Base-by-base conservation (phyloP, 805 yeast species). In the Brettanomyces custersianus region DNA sequence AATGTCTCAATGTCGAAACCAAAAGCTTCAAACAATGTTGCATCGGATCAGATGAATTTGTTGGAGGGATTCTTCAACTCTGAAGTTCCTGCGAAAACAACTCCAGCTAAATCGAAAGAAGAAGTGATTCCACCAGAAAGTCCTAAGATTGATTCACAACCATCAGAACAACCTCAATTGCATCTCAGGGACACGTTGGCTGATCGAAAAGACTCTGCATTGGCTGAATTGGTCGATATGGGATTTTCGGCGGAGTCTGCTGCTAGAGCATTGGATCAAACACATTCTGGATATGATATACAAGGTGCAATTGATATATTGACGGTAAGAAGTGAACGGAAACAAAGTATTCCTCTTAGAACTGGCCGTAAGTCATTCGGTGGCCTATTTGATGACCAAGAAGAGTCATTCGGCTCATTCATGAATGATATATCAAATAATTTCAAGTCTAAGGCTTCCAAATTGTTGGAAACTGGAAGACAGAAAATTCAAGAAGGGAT, bases 181-280 rank as follows among this genome's bases (percentile, higher is more conserved):
- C 7, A 8, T 12, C 29, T n/a, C n/a, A n/a, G n/a, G n/a, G n/a
- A n/a, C n/a, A n/a, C n/a, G n/a, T n/a, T n/a, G n/a, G 28, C 36
- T 4, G 30, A 20, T 10, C 27, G n/a, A 24, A 25, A 55, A 31
- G 82, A 77, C 43, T 60, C 59, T 29, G 65, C 74, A 1, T 51
- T 83, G 13, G 90, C 90, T 0, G 82, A 76, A 45, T 62, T 84
- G 29, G 57, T 82, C 3, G 92, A 84, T 40, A 85, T 85, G 75
- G 95, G 95, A 3, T 85, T 85, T 48, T 56, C 79, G 1, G 60
- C 70, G 1, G 77, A 73, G 2, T 71, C 66, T 35, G 76, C 92
- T 4, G 68, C 65, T 19, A 57, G 59, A 3, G 94, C 94, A 0
- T 62, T 85, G 25, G 66, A 57, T 6, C 57, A 63, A 31, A 72